These are phyloP conservation scores for Calonectria henricotiae DNA, from an alignment of 2,329 filamentous ascomycete species.

Conservation along the genomic window DNA sequence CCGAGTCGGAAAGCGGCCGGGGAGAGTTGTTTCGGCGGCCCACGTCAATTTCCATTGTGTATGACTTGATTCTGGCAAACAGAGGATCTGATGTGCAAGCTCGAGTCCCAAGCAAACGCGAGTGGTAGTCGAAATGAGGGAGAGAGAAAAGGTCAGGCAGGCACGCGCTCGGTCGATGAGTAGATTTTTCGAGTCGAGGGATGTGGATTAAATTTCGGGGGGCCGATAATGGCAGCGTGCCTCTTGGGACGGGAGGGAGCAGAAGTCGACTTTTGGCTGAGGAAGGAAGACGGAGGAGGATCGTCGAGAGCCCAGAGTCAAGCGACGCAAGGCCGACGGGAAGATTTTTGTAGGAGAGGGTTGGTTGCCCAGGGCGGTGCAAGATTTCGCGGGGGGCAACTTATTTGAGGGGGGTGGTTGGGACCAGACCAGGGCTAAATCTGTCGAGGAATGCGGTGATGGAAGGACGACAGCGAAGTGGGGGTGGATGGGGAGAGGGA, in stretches of 20 bases:
- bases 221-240: conserved; percentile 6
- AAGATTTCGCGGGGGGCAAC: conserved; percentile 50
- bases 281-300: conserved; percentile 9
- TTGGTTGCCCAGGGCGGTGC: conserved; percentile 48
- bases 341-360: conserved; percentile 44
- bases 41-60: conserved; percentile 77
- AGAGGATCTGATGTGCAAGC: conserved; percentile 15
- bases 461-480: conserved; percentile 28
- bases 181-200: conserved; percentile 18
- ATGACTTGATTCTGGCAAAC: conserved; percentile 34
- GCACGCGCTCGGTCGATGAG: background rate
- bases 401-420: conserved; percentile 46
- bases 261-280: conserved; percentile 1
- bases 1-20: conserved; percentile 83
- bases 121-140: background rate
- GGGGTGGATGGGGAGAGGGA: conserved; percentile 19
- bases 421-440: conserved; percentile 37
- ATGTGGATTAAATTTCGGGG: conserved; percentile 17
- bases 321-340: conserved; percentile 49
- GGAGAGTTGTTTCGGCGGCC: conserved; percentile 90
- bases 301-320: conserved; percentile 36
- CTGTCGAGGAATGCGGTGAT: conserved; percentile 38
- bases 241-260: background rate
- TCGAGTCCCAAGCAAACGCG: background rate
- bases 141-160: too few species aligned